Evolutionary conservation across 2,329 filamentous ascomycete species (phyloP).

Genomic region (Samsoniella hepiali): DNA sequence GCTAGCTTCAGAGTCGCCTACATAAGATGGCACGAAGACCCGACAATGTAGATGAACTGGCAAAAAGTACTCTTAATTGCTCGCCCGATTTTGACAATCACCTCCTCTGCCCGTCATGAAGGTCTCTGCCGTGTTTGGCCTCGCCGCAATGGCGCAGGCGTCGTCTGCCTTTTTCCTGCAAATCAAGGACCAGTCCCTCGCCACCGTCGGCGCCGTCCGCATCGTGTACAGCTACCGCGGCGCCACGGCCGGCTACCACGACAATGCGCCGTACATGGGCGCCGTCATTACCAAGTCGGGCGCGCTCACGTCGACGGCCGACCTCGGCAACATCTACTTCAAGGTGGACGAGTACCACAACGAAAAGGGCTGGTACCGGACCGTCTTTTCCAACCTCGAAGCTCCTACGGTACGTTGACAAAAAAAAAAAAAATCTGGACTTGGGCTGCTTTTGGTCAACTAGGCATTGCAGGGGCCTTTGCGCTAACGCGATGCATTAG

Average conservation of each 20-base stretch:
- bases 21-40: background rate
- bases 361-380: slow-evolving; percentile 16
- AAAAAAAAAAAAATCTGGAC: background rate
- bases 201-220: slow-evolving; percentile 12
- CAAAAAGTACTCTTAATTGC: background rate
- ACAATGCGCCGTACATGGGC: slow-evolving; percentile 17
- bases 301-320: slow-evolving; percentile 12
- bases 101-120: background rate
- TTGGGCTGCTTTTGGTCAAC: background rate
- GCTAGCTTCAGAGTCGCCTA: background rate
- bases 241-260: slow-evolving; percentile 11
- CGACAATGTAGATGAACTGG: background rate
- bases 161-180: slow-evolving; percentile 16
- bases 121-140: background rate
- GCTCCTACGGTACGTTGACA: slow-evolving; percentile 4
- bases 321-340: slow-evolving; percentile 16
- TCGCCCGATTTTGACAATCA: background rate
- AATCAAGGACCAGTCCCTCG: slow-evolving; percentile 13
- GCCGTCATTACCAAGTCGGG: slow-evolving; percentile 1
- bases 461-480: too few relatives aligned
- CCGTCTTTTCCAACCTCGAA: slow-evolving; percentile 13
- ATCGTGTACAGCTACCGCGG: slow-evolving; percentile 15
- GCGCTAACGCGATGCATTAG: background rate
- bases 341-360: slow-evolving; percentile 13
- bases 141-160: slow-evolving; percentile 6